Conservation (phyloP, 192 early-diverging fungal species). For the Backusella mclennaniae region DNA sequence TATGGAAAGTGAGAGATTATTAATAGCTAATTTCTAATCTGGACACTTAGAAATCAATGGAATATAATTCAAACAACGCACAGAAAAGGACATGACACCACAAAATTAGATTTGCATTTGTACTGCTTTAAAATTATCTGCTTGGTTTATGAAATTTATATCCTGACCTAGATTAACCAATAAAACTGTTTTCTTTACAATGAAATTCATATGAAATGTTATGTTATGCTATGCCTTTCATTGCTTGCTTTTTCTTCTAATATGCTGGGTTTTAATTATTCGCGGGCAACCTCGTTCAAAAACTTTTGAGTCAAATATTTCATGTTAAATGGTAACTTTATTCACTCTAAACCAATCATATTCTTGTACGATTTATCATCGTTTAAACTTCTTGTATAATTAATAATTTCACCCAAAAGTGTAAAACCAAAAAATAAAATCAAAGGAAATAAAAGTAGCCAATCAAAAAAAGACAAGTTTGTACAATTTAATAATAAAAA, state of each 20-base stretch:
- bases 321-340: not conserved
- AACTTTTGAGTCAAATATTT: conserved; percentile 6
- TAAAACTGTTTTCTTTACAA: not conserved
- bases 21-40: not conserved
- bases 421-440: not conserved
- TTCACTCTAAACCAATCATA: not conserved
- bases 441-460: not conserved
- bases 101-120: not conserved
- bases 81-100: not conserved
- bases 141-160: not conserved
- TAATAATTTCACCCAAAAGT: not conserved
- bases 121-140: not conserved
- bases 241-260: not conserved
- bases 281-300: not conserved
- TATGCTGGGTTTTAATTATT: not conserved
- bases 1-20: not conserved
- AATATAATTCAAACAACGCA: not conserved
- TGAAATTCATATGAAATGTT: not conserved
- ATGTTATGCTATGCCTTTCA: not conserved
- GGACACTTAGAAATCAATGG: not conserved
- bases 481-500: conserved; percentile 6
- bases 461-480: conserved; percentile 1
- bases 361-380: not conserved
- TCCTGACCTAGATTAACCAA: not conserved
- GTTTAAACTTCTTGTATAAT: not conserved